Evolutionary conservation across 2,329 filamentous ascomycete genomes (phyloP).

Genomic region (Pseudomassariella vexata): DNA sequence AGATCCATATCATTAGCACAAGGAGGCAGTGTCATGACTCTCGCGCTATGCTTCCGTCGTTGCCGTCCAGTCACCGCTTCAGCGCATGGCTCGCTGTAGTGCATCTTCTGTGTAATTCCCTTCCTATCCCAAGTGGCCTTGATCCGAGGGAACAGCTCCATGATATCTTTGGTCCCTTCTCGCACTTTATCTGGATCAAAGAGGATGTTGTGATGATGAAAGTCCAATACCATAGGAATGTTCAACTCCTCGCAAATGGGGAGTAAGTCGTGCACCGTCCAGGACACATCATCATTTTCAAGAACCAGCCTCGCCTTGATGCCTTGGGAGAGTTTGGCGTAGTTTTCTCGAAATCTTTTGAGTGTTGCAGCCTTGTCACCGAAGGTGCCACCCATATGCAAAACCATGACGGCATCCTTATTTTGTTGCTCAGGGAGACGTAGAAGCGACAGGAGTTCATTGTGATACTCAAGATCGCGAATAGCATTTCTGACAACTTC

Average conservation of each 20-base stretch:
- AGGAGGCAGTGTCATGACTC: conserved; percentile 75
- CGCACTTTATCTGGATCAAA: conserved; percentile 69
- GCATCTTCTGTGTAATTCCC: conserved; percentile 88
- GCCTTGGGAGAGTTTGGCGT: conserved; percentile 56
- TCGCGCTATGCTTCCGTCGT: conserved; percentile 76
- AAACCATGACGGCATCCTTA: conserved; percentile 85
- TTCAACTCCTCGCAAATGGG: conserved; percentile 91
- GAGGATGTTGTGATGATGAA: conserved; percentile 91
- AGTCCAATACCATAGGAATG: conserved; percentile 89
- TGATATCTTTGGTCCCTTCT: conserved; percentile 81
- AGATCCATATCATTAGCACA: conserved; percentile 81
- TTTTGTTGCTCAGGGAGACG: conserved; percentile 72
- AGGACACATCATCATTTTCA: conserved; percentile 91
- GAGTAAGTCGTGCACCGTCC: conserved; percentile 86
- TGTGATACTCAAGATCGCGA: conserved; percentile 81
- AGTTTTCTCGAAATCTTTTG: conserved; percentile 72
- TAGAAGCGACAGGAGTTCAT: conserved; percentile 75
- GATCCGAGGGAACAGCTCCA: conserved; percentile 68
- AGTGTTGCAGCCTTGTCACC: conserved; percentile 79
- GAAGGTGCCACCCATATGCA: conserved; percentile 89
- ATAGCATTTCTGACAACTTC: conserved; percentile 73
- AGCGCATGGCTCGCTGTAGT: conserved; percentile 79
- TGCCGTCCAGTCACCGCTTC: conserved; percentile 73
- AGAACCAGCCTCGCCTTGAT: conserved; percentile 79
- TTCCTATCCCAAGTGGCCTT: conserved; percentile 79